Evolutionary conservation across 345 rosid genomes (phyloP).

Genomic region (Pistacia integerrima): DNA sequence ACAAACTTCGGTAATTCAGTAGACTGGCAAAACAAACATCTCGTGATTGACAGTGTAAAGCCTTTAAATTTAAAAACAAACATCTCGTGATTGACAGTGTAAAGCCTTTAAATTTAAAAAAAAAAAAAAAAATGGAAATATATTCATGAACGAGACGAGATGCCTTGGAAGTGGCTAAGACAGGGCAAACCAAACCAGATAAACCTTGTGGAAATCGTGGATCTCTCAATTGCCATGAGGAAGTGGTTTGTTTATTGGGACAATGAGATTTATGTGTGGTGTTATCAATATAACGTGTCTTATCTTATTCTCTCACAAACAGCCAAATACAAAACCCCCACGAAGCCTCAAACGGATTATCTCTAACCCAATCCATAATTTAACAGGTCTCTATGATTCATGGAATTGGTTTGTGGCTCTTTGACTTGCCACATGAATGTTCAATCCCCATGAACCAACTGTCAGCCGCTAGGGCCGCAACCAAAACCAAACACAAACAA

Average conservation of each 20-base stretch:
- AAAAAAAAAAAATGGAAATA: too few relatives aligned
- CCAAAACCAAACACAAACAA: not conserved
- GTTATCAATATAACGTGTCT: not conserved
- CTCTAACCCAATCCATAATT: not conserved
- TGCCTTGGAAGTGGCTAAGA: not conserved
- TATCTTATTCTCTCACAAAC: not conserved
- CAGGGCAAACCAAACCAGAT: not conserved
- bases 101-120: too few relatives aligned
- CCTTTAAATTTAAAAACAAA: too few relatives aligned
- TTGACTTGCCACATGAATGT: not conserved
- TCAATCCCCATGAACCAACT: not conserved
- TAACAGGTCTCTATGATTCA: not conserved
- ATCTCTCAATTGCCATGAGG: not conserved
- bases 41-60: too few relatives aligned
- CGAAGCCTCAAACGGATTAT: not conserved
- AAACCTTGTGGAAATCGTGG: not conserved
- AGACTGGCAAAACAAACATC: too few relatives aligned
- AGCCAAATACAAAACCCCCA: not conserved
- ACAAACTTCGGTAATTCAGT: too few relatives aligned
- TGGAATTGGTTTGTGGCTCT: not conserved
- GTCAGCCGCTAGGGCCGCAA: too few relatives aligned
- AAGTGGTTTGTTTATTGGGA: not conserved
- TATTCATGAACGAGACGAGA: too few relatives aligned
- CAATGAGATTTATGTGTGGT: not conserved
- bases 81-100: too few relatives aligned